phyloP scores from a whole-genome alignment of 2,329 filamentous ascomycete species.

The Penicillium decumbens region DNA sequence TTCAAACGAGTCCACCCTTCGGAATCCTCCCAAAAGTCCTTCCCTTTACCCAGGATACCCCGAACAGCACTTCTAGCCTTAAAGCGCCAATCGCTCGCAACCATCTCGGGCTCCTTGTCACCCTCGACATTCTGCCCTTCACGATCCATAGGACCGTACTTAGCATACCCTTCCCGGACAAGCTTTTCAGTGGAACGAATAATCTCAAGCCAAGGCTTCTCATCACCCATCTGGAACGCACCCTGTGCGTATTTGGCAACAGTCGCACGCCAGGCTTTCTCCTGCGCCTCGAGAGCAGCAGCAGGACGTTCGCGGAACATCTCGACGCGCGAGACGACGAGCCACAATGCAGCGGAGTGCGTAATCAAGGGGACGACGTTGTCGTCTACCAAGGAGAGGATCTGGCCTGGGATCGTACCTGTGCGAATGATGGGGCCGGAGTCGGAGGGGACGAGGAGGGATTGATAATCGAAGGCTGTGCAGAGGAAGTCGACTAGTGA shows the following conservation, averaged over 20 bases:
- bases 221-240: conserved; percentile 51
- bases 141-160: conserved; percentile 60
- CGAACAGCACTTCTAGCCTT: conserved; percentile 82
- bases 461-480: conserved; percentile 41
- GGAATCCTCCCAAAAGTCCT: conserved; percentile 74
- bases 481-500: conserved; percentile 69
- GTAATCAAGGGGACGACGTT: conserved; percentile 80
- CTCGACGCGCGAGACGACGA: conserved; percentile 65
- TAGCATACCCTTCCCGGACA: conserved; percentile 72
- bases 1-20: conserved; percentile 40
- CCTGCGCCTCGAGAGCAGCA: conserved; percentile 74
- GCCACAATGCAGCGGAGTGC: conserved; percentile 69
- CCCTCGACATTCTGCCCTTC: conserved; percentile 50
- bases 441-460: conserved; percentile 33
- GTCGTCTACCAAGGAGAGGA: conserved; percentile 69
- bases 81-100: conserved; percentile 78
- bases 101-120: conserved; percentile 51
- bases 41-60: conserved; percentile 76
- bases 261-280: conserved; percentile 79
- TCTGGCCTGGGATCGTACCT: conserved; percentile 48
- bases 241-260: conserved; percentile 47
- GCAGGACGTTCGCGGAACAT: conserved; percentile 67
- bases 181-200: conserved; percentile 76
- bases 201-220: conserved; percentile 64
- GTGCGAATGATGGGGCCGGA: conserved; percentile 43